phyloP scores from a whole-genome alignment of 257 asterid genomes.

The Oldenlandia corymbosa region DNA sequence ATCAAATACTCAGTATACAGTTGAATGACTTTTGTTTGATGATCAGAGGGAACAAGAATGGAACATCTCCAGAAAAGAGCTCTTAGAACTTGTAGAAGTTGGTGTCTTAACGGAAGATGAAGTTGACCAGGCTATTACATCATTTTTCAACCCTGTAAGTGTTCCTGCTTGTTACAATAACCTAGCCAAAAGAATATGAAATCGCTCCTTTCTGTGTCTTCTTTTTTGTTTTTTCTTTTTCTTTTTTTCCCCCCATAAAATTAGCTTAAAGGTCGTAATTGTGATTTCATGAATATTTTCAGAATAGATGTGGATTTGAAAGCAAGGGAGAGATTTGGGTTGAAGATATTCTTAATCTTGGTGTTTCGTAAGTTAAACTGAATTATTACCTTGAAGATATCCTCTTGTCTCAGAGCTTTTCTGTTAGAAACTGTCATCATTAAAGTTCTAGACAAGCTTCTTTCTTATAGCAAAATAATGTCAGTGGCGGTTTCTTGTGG shows the following conservation, averaged over 20 bases:
- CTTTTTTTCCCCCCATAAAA: not conserved
- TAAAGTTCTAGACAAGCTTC: not conserved
- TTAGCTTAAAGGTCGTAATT: not conserved
- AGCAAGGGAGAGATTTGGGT: conserved; percentile 98
- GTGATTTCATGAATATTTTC: conserved; percentile 23
- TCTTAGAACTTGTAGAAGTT: conserved; percentile 82
- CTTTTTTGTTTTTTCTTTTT: not conserved
- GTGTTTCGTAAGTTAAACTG: conserved; percentile 67
- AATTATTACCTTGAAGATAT: not conserved
- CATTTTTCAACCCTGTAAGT: conserved; percentile 85
- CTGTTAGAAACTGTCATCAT: not conserved
- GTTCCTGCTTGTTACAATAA: not conserved
- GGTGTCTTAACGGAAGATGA: conserved; percentile 80
- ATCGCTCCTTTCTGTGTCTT: not conserved
- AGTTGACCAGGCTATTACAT: conserved; percentile 47
- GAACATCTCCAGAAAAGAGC: conserved; percentile 92
- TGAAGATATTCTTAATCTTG: conserved; percentile 81
- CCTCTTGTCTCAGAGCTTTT: not conserved
- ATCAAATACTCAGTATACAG: conserved; percentile 1
- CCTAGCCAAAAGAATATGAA: conserved; percentile 6
- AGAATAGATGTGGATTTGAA: conserved; percentile 99
- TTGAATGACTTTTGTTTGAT: conserved; percentile 14
- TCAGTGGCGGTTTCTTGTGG: too few species aligned
- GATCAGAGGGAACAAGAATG: conserved; percentile 95
- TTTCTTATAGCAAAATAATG: too few species aligned